A percentile compares a stretch with the other conserved stretches of the same genome.
phyloP scores from a whole-genome alignment of 2,329 filamentous ascomycete genomes.

The Chrysosporium queenslandicum region DNA sequence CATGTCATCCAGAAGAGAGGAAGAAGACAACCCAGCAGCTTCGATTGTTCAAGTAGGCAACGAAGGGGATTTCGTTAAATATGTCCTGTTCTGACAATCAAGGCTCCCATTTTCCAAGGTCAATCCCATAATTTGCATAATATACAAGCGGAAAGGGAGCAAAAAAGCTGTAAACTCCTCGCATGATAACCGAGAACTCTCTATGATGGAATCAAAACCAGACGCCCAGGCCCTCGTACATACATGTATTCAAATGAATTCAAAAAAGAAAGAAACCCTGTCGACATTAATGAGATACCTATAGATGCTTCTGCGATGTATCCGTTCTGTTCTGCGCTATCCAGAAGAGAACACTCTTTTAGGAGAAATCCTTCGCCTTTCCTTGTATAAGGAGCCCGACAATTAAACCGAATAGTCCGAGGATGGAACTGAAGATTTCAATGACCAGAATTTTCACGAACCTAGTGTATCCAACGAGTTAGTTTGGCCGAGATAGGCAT shows the following conservation, averaged over 20 bases:
- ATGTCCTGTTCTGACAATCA: no score
- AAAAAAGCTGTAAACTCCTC: neutral
- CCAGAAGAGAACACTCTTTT: constrained; percentile 1
- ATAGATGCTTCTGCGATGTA: neutral
- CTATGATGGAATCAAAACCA: constrained; percentile 27
- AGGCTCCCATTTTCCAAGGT: no score
- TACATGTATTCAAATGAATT: neutral
- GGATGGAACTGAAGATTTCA: constrained; percentile 96
- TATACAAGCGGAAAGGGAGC: neutral
- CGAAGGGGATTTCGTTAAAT: no score
- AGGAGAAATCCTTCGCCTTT: constrained; percentile 65
- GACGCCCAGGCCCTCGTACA: constrained; percentile 6
- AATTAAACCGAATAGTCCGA: constrained; percentile 93
- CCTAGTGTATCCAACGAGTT: constrained; percentile 37
- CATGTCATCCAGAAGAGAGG: no score
- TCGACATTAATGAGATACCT: neutral
- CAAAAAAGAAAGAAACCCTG: neutral
- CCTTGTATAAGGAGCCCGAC: constrained; percentile 79
- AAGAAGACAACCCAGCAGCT: no score
- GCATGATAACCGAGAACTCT: constrained; percentile 4
- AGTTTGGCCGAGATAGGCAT: neutral
- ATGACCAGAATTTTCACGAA: constrained; percentile 99
- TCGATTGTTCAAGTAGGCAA: no score
- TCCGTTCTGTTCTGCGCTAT: neutral
- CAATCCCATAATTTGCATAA: no score